These are phyloP conservation scores for Candida sanyiensis DNA, from an alignment of 805 yeast species.

Conservation along the genomic window DNA sequence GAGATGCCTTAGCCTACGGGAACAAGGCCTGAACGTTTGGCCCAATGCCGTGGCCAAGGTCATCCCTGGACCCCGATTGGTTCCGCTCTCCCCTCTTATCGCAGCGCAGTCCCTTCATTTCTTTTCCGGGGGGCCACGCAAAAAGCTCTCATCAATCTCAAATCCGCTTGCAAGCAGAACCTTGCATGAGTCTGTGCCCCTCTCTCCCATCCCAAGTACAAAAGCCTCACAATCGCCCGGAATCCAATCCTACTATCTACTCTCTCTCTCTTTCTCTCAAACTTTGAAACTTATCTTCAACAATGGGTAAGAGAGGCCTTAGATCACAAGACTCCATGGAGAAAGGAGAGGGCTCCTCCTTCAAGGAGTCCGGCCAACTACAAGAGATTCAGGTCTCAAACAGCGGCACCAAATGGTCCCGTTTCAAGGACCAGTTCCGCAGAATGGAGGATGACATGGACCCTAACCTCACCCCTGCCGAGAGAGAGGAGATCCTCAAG, in stretches of 20 bases:
- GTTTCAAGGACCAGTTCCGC: conserved; percentile 30
- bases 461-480: conserved; percentile 36
- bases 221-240: background rate
- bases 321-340: conserved; percentile 11
- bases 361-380: conserved; percentile 18
- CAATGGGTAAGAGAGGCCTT: background rate
- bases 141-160: too few relatives aligned
- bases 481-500: conserved; percentile 28
- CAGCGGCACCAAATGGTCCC: conserved; percentile 21
- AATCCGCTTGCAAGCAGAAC: too few relatives aligned
- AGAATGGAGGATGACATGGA: conserved; percentile 32
- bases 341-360: conserved; percentile 20
- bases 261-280: too few relatives aligned
- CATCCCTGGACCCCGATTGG: too few relatives aligned
- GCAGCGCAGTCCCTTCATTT: too few relatives aligned
- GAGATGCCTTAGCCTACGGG: too few relatives aligned
- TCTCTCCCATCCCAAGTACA: background rate
- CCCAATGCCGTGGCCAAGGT: too few relatives aligned
- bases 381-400: conserved; percentile 15
- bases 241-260: background rate
- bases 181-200: background rate
- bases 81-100: conserved; percentile 2
- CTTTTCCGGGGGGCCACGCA: too few relatives aligned
- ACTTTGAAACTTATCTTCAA: background rate
- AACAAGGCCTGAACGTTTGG: too few relatives aligned